phyloP scores from a whole-genome alignment of 2,329 filamentous ascomycete genomes.

The Diaporthe sp. region DNA sequence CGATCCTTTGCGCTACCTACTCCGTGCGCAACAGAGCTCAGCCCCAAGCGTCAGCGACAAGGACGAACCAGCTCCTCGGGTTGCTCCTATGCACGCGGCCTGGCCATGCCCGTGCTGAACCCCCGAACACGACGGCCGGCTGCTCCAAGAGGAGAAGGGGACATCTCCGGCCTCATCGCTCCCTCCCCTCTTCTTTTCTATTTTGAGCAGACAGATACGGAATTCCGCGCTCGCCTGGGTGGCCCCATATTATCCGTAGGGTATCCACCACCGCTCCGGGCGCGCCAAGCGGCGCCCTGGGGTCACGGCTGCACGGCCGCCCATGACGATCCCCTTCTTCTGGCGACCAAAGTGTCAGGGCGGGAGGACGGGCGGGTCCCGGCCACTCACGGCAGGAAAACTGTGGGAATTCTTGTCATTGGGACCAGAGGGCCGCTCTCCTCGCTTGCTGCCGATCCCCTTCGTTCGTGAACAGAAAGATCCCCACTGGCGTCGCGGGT shows the following conservation, averaged over 20 bases:
- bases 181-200: neutral
- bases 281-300: constrained; percentile 10
- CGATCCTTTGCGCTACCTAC: constrained; percentile 1
- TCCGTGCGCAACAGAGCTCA: neutral
- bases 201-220: constrained; percentile 1
- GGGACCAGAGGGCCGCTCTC: neutral
- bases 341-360: neutral
- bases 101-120: neutral
- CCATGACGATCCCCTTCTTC: constrained; percentile 7
- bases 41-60: constrained; percentile 7
- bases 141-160: neutral
- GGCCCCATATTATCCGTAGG: constrained; percentile 12
- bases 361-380: neutral
- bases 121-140: neutral
- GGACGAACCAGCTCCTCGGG: constrained; percentile 26
- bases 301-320: constrained; percentile 17
- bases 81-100: neutral
- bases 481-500: constrained; percentile 1
- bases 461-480: neutral
- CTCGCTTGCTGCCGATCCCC: constrained; percentile 18
- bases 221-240: neutral
- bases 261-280: constrained; percentile 30
- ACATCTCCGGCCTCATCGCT: neutral
- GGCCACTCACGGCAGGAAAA: constrained; percentile 8
- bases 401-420: constrained; percentile 9